Percentiles rank a stretch among this genome's conserved stretches.
phyloP scores from a whole-genome alignment of 1,284 basidiomycete genomes.

The Cystobasidium slooffiae region DNA sequence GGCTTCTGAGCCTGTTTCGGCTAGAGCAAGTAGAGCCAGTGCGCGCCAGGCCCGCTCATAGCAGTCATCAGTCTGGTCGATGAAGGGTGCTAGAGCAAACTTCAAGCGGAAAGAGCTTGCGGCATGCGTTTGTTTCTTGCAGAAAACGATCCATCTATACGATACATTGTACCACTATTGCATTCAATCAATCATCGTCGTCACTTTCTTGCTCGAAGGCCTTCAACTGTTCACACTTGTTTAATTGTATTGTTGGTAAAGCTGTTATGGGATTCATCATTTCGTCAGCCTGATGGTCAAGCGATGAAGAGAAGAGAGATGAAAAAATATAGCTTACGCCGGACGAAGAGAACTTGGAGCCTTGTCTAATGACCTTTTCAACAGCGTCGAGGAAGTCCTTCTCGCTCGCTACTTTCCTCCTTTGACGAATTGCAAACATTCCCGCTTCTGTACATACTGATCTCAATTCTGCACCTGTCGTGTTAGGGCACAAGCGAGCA shows the following conservation, averaged over 20 bases:
- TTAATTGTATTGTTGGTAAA: constrained; percentile 59
- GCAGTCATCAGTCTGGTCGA: too few relatives aligned
- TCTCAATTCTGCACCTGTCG: constrained; percentile 94
- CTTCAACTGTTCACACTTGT: background rate
- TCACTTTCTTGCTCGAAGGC: too few relatives aligned
- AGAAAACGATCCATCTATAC: constrained; percentile 24
- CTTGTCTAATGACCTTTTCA: constrained; percentile 97
- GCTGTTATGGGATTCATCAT: constrained; percentile 13
- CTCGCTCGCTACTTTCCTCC: constrained; percentile 96
- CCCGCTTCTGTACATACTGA: constrained; percentile 98
- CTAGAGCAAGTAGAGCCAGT: constrained; percentile 14
- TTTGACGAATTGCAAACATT: constrained; percentile 98
- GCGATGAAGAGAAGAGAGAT: background rate
- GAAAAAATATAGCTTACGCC: constrained; percentile 46
- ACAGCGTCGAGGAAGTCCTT: constrained; percentile 97
- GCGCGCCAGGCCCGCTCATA: constrained; percentile 2
- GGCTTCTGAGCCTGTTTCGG: constrained; percentile 7
- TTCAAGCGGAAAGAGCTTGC: too few relatives aligned
- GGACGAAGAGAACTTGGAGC: constrained; percentile 93
- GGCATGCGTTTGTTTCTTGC: background rate
- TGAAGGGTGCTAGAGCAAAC: too few relatives aligned
- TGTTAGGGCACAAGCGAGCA: constrained; percentile 94
- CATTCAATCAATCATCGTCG: constrained; percentile 11
- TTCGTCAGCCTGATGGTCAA: background rate
- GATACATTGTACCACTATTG: constrained; percentile 24